Conservation (phyloP, 73 alveolate genomes). For the Uronychia setigera region DNA sequence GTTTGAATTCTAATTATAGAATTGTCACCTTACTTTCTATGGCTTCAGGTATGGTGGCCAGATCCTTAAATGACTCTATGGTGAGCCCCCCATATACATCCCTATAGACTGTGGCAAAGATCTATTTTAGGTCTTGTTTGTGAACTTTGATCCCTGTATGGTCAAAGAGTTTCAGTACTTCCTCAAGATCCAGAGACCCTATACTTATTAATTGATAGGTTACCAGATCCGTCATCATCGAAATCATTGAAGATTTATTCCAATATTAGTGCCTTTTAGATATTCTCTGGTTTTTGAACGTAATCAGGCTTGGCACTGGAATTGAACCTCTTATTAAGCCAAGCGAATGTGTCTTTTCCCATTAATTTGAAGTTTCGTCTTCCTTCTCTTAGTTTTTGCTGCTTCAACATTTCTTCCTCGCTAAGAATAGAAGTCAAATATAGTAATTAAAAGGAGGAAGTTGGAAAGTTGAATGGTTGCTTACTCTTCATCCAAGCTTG, state of each 20-base stretch:
- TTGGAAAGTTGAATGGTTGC: no score
- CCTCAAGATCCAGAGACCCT: constrained; percentile 1
- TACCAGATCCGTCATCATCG: neutral
- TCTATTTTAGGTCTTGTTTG: neutral
- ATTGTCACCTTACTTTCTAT: neutral
- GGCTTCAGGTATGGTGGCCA: neutral
- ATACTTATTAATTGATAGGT: no score
- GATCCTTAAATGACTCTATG: neutral
- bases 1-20: neutral
- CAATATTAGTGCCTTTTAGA: neutral
- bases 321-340: neutral
- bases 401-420: no score
- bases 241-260: neutral
- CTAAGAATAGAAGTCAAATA: no score
- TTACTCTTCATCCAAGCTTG: no score
- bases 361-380: neutral
- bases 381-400: no score
- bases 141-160: neutral
- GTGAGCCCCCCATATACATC: neutral
- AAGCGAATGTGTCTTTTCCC: neutral
- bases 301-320: neutral
- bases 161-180: neutral
- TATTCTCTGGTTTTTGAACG: neutral
- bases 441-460: no score
- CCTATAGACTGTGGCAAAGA: neutral